A percentile compares a stretch with the other conserved stretches of the same genome.
phyloP scores from a whole-genome alignment of 1,139 yeast genomes.

The Debaryomyces psychrophilus region DNA sequence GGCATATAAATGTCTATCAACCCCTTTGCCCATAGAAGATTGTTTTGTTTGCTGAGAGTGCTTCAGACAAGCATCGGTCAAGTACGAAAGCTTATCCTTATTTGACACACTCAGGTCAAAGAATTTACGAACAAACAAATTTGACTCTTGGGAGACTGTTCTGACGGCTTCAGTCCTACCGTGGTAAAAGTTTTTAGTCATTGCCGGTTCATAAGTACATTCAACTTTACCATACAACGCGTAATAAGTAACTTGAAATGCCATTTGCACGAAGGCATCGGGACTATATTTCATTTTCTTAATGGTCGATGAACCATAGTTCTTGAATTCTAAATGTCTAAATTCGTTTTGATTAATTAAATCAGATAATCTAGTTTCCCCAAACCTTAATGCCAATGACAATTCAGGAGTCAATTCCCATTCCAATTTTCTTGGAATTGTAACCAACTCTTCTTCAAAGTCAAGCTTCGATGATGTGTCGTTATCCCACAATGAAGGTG shows the following conservation, averaged over 20 bases:
- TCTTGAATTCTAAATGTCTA: slow-evolving; percentile 73
- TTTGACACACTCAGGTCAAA: slow-evolving; percentile 69
- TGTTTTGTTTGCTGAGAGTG: slow-evolving; percentile 71
- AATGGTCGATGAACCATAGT: slow-evolving; percentile 76
- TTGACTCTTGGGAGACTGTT: slow-evolving; percentile 79
- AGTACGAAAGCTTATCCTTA: slow-evolving; percentile 59
- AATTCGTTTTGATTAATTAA: slow-evolving; percentile 89
- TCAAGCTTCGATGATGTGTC: slow-evolving; percentile 13
- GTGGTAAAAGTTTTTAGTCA: slow-evolving; percentile 85
- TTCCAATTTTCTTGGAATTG: slow-evolving; percentile 83
- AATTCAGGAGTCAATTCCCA: slow-evolving; percentile 83
- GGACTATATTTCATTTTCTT: slow-evolving; percentile 89
- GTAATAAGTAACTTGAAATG: slow-evolving; percentile 90
- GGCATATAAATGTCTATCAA: slow-evolving; percentile 88
- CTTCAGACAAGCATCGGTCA: slow-evolving; percentile 68
- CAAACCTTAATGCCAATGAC: slow-evolving; percentile 80
- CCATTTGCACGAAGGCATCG: slow-evolving; percentile 94
- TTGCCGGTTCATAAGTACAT: slow-evolving; percentile 94
- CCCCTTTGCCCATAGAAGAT: slow-evolving; percentile 79
- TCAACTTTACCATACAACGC: slow-evolving; percentile 92
- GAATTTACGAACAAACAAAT: slow-evolving; percentile 80
- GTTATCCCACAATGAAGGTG: slow-evolving; percentile 73
- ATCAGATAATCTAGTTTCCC: slow-evolving; percentile 87
- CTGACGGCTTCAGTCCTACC: slow-evolving; percentile 94
- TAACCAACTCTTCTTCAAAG: slow-evolving; percentile 40